phyloP scores from a whole-genome alignment of 1,139 yeast species.

The Protomyces inundatus region DNA sequence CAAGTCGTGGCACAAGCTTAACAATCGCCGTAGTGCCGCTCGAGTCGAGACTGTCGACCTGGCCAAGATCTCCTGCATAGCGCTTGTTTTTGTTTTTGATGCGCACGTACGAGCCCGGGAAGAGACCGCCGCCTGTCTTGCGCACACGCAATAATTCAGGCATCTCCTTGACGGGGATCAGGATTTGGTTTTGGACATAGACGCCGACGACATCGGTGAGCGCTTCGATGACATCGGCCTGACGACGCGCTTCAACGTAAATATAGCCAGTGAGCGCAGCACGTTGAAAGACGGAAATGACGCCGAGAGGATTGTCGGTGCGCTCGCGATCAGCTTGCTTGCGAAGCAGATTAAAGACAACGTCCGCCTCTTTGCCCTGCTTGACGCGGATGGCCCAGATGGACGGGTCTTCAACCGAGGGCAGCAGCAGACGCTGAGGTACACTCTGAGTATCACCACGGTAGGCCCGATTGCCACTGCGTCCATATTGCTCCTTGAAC shows the following conservation, averaged over 20 bases:
- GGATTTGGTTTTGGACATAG: slow-evolving; percentile 50
- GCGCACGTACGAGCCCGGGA: slow-evolving; percentile 80
- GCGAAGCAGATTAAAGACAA: slow-evolving; percentile 76
- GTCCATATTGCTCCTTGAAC: slow-evolving; percentile 86
- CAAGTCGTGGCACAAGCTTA: slow-evolving; percentile 86
- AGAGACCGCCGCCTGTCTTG: slow-evolving; percentile 79
- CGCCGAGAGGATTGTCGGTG: slow-evolving; percentile 58
- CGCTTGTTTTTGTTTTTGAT: slow-evolving; percentile 77
- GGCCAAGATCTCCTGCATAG: slow-evolving; percentile 87
- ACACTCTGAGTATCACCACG: slow-evolving; percentile 85
- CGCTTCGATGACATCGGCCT: slow-evolving; percentile 86
- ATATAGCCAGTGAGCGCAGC: slow-evolving; percentile 88
- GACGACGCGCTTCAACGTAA: slow-evolving; percentile 88
- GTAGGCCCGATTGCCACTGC: slow-evolving; percentile 73
- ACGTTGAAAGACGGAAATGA: slow-evolving; percentile 89
- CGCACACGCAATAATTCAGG: slow-evolving; percentile 89
- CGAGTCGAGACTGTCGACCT: slow-evolving; percentile 87
- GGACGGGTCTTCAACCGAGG: slow-evolving; percentile 93
- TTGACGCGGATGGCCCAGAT: slow-evolving; percentile 94
- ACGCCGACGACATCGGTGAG: slow-evolving; percentile 85
- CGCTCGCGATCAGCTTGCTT: slow-evolving; percentile 67
- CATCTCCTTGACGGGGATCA: slow-evolving; percentile 93
- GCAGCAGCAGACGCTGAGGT: slow-evolving; percentile 87
- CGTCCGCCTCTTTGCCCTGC: slow-evolving; percentile 87
- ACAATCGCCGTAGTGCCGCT: slow-evolving; percentile 91